Conservation (phyloP, 2,329 filamentous ascomycete species). For the Curvularia spicifera region DNA sequence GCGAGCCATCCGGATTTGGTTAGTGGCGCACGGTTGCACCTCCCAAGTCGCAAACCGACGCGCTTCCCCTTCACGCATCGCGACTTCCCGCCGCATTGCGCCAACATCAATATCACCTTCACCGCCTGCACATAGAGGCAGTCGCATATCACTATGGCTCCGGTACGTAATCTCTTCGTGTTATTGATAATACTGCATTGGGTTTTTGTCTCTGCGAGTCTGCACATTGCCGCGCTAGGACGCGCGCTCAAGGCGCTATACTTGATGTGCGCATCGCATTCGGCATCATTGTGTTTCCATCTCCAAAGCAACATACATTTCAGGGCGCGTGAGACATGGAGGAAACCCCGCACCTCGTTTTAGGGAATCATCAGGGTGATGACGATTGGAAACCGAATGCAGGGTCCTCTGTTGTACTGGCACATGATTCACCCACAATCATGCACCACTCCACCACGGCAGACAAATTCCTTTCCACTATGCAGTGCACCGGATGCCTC, state of each 20-base stretch:
- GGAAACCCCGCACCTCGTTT: not conserved
- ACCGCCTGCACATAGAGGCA: constrained; percentile 29
- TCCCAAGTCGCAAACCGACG: constrained; percentile 36
- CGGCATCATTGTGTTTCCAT: constrained; percentile 3
- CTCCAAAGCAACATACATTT: not conserved
- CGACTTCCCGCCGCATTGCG: constrained; percentile 38
- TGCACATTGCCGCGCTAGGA: not conserved
- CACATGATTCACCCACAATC: not conserved
- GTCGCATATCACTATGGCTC: constrained; percentile 37
- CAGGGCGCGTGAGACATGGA: not conserved
- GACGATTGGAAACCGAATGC: not conserved
- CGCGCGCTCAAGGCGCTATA: constrained; percentile 16
- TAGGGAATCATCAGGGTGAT: not conserved
- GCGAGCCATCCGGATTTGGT: constrained; percentile 8
- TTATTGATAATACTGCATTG: constrained; percentile 6
- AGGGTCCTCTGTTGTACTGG: constrained; percentile 3
- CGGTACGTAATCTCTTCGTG: constrained; percentile 36
- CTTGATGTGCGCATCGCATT: constrained; percentile 11
- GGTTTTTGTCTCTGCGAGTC: constrained; percentile 5
- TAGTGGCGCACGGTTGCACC: constrained; percentile 33
- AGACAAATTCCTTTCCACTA: not conserved
- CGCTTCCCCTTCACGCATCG: constrained; percentile 43
- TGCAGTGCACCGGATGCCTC: not conserved
- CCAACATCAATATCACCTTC: constrained; percentile 29
- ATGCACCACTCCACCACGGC: not conserved